Conservation (phyloP, 139 green algal species). For the Chlorella sp. region DNA sequence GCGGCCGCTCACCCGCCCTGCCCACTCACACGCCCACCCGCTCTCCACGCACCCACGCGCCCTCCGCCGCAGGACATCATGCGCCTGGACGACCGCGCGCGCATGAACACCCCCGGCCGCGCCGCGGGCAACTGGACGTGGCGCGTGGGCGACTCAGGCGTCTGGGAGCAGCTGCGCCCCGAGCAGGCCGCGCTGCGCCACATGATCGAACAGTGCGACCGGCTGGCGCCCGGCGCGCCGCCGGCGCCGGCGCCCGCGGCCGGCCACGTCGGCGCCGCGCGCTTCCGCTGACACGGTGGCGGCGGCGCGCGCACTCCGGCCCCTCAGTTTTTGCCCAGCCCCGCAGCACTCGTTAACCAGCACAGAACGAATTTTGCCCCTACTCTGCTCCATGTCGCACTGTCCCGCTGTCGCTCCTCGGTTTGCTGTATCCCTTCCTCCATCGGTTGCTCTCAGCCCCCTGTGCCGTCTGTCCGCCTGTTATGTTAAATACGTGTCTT, state of each 20-base stretch:
- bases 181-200: slow-evolving; percentile 18
- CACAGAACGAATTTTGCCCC: too few species aligned
- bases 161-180: slow-evolving; percentile 14
- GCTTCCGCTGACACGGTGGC: slow-evolving; percentile 10
- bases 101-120: slow-evolving; percentile 94
- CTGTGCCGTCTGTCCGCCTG: too few species aligned
- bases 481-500: too few species aligned
- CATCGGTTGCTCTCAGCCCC: too few species aligned
- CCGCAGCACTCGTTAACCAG: too few species aligned
- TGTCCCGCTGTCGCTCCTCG: too few species aligned
- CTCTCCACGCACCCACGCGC: background rate
- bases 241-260: background rate
- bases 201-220: slow-evolving; percentile 19
- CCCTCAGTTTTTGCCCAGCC: too few species aligned
- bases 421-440: too few species aligned
- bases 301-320: too few species aligned
- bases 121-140: slow-evolving; percentile 91
- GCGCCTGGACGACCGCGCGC: slow-evolving; percentile 86
- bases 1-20: background rate
- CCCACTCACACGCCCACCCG: background rate
- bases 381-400: too few species aligned
- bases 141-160: slow-evolving; percentile 44
- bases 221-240: background rate
- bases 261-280: background rate
- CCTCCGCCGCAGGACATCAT: slow-evolving; percentile 88